Conservation (phyloP, 139 green algal species). For the Asterochloris sp. region DNA sequence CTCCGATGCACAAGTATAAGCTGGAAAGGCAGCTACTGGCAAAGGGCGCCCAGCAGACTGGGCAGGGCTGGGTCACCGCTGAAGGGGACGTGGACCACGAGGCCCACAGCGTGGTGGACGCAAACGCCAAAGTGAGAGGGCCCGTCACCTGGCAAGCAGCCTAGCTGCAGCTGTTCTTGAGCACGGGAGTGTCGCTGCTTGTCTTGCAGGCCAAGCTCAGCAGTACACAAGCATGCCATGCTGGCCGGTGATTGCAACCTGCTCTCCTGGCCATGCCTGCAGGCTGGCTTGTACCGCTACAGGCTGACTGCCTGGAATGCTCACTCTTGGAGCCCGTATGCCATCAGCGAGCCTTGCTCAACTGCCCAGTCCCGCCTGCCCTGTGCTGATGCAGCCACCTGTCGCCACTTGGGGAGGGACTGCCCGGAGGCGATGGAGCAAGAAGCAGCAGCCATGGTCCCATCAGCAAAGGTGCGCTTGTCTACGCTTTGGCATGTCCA, state of each 20-base stretch:
- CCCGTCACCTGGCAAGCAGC: too few species aligned
- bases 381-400: neutral
- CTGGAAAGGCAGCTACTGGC: neutral
- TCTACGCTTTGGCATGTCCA: neutral
- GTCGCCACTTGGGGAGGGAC: neutral
- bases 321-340: constrained; percentile 36
- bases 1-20: neutral
- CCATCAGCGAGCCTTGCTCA: neutral
- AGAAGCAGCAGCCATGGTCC: neutral
- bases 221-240: neutral
- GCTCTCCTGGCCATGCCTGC: neutral
- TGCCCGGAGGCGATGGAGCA: neutral
- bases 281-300: constrained; percentile 30
- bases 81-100: neutral
- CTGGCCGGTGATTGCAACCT: neutral
- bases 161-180: neutral
- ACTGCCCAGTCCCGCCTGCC: neutral
- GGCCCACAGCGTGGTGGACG: neutral
- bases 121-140: too few species aligned
- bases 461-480: neutral
- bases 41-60: neutral
- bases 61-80: neutral
- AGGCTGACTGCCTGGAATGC: constrained; percentile 45
- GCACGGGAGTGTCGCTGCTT: neutral
- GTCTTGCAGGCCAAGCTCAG: neutral